Evolutionary conservation across 805 yeast species (phyloP).

Genomic region (Tetrapisispora arboricola): DNA sequence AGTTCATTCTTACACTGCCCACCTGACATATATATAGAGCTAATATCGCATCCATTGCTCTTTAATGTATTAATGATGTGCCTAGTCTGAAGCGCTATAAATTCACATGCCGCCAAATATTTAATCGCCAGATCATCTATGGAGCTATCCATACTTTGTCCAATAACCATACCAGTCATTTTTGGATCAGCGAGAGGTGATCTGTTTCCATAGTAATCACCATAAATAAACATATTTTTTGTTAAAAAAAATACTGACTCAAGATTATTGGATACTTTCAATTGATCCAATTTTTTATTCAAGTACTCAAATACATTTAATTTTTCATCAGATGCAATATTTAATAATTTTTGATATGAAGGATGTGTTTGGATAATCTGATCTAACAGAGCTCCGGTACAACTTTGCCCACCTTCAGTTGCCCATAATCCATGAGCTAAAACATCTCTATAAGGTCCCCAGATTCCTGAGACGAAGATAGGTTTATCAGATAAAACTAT

Average conservation of each 20-base stretch:
- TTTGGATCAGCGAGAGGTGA: conserved; percentile 94
- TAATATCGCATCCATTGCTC: conserved; percentile 64
- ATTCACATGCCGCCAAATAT: conserved; percentile 91
- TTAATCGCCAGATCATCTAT: conserved; percentile 75
- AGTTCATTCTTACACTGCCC: conserved; percentile 93
- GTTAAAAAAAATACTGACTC: conserved; percentile 75
- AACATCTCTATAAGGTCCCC: conserved; percentile 97
- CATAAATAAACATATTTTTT: conserved; percentile 81
- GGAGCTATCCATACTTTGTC: conserved; percentile 84
- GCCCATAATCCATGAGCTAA: conserved; percentile 86
- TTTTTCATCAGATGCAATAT: conserved; percentile 55
- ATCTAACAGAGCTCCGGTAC: conserved; percentile 90
- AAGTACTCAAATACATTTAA: conserved; percentile 74
- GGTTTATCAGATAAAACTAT: conserved; percentile 77
- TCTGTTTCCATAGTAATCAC: conserved; percentile 93
- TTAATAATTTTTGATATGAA: conserved; percentile 63
- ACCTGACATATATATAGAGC: conserved; percentile 80
- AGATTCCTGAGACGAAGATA: conserved; percentile 88
- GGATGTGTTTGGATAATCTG: conserved; percentile 86
- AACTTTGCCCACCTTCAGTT: conserved; percentile 98
- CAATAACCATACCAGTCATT: conserved; percentile 88
- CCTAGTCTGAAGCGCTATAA: conserved; percentile 93
- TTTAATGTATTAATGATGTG: conserved; percentile 87
- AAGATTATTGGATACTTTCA: conserved; percentile 45
- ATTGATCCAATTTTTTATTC: conserved; percentile 60